Conservation (phyloP, 192 early-diverging fungal species). For the Hyaloraphidium curvatum region DNA sequence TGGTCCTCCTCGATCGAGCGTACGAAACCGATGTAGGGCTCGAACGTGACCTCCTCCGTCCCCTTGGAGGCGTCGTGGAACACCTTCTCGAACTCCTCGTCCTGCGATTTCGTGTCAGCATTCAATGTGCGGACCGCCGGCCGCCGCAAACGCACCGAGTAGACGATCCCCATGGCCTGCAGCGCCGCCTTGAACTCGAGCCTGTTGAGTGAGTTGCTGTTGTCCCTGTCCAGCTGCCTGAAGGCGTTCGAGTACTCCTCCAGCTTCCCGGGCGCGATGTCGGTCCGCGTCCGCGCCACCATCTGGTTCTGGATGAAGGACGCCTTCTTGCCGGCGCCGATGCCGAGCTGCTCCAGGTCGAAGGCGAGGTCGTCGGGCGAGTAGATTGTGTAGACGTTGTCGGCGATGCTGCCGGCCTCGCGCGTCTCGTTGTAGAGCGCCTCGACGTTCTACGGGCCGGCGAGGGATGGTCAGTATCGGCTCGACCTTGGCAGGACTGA, state of each 20-base stretch:
- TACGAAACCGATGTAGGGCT: background rate
- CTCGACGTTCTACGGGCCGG: no score
- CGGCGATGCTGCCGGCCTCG: background rate
- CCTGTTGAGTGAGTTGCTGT: background rate
- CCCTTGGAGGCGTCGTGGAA: background rate
- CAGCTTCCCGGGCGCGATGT: background rate
- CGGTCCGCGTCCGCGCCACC: background rate
- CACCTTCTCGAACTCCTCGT: background rate
- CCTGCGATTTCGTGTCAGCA: no score
- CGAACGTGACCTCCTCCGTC: background rate
- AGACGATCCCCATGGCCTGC: background rate
- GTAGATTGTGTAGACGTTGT: slow-evolving; percentile 2
- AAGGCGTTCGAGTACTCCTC: background rate
- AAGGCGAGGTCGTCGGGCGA: background rate
- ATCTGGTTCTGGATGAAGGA: slow-evolving; percentile 3
- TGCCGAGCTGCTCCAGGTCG: background rate
- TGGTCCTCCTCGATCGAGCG: background rate
- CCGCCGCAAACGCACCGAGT: no score
- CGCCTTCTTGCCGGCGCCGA: background rate
- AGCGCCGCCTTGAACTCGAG: background rate
- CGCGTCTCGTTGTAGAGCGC: no score
- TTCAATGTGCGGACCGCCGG: no score
- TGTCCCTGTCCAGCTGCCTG: background rate
- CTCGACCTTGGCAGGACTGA: no score
- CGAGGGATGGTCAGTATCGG: no score